Base-by-base conservation (phyloP, 2,329 filamentous ascomycete species). In the Penicillium sclerotiorum region DNA sequence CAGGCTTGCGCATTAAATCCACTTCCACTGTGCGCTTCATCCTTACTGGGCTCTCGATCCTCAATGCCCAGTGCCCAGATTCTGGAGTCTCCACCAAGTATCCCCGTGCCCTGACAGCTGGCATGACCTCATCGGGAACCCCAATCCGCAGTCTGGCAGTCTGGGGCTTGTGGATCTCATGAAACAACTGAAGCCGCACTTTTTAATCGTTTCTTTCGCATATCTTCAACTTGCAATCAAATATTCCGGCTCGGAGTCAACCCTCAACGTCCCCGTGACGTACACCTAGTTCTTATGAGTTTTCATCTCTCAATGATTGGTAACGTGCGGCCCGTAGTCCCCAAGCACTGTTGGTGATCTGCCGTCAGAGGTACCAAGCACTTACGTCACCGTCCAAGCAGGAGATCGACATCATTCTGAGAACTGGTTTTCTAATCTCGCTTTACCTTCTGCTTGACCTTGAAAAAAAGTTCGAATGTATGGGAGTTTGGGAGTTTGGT, bases 51-150 rank as follows among this genome's bases (percentile, higher is more conserved):
- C 7, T 27, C 25, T 9, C 13, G 13, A 13, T 9, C 13, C 25
- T 9, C 13, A 28, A 28, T 28, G 9, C 13, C 9, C 25, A 28
- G 6, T 28, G 25, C 13, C 25, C 25, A 28, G 9, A 13, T 28
- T 9, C 25, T 28, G 2, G 9, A 3, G 13, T 28, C 25, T 28
- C 25, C 25, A 28, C 25, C 25, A 27, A 7, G 25, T 28, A 8
- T 7, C 25, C 25, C 51, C 40, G 51, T 49, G 46, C 49, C 32
- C 21, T 47, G 45, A 50, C 50, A 49, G 47, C 27, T 50, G 45
- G 50, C 45, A 58, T 58, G 55, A 58, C 53, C 53, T 58, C 55
- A 58, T 56, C 32, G 22, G 37, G 33, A 42, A 30, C 17, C 20
- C 22, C 43, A 37, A 28, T 22, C 27, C 32, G 38, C n/a, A 6